A percentile compares a stretch with the other conserved stretches of the same genome.
Conservation (phyloP, 305 asterid species). For the Stenogyne calaminthoides region DNA sequence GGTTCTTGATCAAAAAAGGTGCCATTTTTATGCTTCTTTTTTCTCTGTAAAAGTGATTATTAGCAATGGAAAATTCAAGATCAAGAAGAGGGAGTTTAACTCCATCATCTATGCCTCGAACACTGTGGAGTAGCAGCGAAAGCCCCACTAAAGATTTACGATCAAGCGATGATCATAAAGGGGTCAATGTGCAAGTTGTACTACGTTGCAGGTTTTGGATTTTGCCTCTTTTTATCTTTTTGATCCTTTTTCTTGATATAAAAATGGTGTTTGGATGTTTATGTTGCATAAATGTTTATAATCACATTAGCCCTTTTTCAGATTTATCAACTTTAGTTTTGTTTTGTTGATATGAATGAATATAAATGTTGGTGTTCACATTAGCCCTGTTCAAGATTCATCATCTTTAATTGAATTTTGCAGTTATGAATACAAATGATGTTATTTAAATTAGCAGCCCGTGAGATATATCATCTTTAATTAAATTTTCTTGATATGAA, state of each 20-base stretch:
- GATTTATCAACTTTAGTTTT: neutral
- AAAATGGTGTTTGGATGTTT: neutral
- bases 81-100: conserved; percentile 36
- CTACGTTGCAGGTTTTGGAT: conserved; percentile 52
- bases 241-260: neutral
- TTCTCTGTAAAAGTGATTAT: too few relatives aligned
- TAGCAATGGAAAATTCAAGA: conserved; percentile 34
- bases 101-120: conserved; percentile 42
- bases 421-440: neutral
- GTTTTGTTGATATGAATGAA: neutral
- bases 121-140: conserved; percentile 52
- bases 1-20: neutral
- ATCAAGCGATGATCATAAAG: conserved; percentile 36
- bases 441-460: neutral
- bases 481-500: too few relatives aligned
- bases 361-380: neutral
- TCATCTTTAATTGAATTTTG: neutral
- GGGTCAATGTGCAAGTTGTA: conserved; percentile 51
- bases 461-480: neutral
- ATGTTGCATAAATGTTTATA: neutral
- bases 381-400: neutral
- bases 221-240: too few relatives aligned
- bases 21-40: neutral
- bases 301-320: neutral
- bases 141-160: conserved; percentile 43